Evolutionary conservation across 139 green algal species (phyloP), one percentile per base, ranked within the genome.

Genomic region (Raphidocelis subcapitata): DNA sequence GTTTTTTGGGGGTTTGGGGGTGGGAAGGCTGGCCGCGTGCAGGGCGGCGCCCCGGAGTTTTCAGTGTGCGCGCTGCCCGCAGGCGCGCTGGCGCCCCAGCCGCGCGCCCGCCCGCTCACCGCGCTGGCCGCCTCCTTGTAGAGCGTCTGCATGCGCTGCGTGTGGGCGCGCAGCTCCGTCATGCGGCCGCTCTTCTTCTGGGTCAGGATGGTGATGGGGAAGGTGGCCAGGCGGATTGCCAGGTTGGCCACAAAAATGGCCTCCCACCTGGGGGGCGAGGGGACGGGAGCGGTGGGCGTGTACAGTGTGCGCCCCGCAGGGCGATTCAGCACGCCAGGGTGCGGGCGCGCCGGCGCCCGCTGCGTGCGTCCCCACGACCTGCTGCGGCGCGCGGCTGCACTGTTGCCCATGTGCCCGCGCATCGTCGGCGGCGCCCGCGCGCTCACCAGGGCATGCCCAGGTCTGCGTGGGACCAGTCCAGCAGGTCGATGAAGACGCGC

Each of bases 401-500:
- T 47, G 4, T n/a, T 10, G 37, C 5, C 15, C 60, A 4, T 66
- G 10, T 26, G 20, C 26, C 20, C 31, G 8, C 35, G 44, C 29
- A 2, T 3, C n/a, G n/a, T n/a, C n/a, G n/a, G n/a, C n/a, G n/a
- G n/a, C n/a, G n/a, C n/a, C n/a, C n/a, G n/a, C n/a, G n/a, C n/a
- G n/a, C 55, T 44, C 77, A 95, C 90, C 90, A 95, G 20, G 81
- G 79, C 61, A 88, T 51, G 1, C 81, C 90, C 24, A 79, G 66
- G 1, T 28, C 32, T 0, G 81, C 61, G 46, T 95, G 88, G 2
- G 85, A 67, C 24, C 35, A 62, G 21, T 73, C 47, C 23, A 96
- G 65, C 14, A 87, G 69, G 29, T 69, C 59, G 63, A 94, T 89
- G 46, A 94, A 79, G n/a, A 59, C 69, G 0, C 69, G 71, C 5